Conservation (phyloP, 805 yeast species). For the Blastobotrys terrestris region DNA sequence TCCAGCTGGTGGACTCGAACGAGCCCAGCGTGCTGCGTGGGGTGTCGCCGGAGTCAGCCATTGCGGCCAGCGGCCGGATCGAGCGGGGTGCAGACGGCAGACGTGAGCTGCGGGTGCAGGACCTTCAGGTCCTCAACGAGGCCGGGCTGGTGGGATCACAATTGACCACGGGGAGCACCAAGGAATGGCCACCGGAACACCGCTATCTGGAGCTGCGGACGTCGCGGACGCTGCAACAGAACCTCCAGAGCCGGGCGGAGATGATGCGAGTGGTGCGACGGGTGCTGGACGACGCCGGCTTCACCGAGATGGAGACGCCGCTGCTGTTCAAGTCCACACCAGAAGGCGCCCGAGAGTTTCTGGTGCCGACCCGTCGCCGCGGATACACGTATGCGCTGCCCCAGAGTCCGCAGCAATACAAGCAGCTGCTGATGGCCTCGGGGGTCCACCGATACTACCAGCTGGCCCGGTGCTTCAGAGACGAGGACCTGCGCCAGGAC, state of each 20-base stretch:
- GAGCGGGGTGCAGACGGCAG: conserved; percentile 29
- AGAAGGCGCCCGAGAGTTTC: conserved; percentile 93
- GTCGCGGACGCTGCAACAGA: conserved; percentile 23
- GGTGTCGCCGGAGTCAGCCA: conserved; percentile 67
- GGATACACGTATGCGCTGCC: conserved; percentile 79
- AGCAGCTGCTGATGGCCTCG: conserved; percentile 89
- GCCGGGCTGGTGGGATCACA: conserved; percentile 65
- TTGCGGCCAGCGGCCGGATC: conserved; percentile 56
- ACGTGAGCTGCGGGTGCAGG: conserved; percentile 55
- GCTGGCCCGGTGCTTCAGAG: conserved; percentile 90
- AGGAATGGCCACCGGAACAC: conserved; percentile 68
- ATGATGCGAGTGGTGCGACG: conserved; percentile 33
- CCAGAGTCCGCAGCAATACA: conserved; percentile 97
- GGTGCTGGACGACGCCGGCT: conserved; percentile 37
- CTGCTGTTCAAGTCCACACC: conserved; percentile 91
- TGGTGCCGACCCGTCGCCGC: conserved; percentile 78
- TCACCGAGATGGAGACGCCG: conserved; percentile 90
- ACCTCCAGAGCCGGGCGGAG: conserved; percentile 30
- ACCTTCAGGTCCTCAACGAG: conserved; percentile 52
- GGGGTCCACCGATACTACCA: conserved; percentile 86
- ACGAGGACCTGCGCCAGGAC: conserved; percentile 90
- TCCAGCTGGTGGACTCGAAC: conserved; percentile 48
- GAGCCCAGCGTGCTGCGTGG: conserved; percentile 39
- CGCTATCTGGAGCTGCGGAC: conserved; percentile 75
- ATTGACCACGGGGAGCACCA: conserved; percentile 51